Percentiles rank a stretch among this genome's conserved stretches.
Evolutionary conservation across 371 early-diverging fungal species (phyloP).

Genomic region (Blakeslea trispora): DNA sequence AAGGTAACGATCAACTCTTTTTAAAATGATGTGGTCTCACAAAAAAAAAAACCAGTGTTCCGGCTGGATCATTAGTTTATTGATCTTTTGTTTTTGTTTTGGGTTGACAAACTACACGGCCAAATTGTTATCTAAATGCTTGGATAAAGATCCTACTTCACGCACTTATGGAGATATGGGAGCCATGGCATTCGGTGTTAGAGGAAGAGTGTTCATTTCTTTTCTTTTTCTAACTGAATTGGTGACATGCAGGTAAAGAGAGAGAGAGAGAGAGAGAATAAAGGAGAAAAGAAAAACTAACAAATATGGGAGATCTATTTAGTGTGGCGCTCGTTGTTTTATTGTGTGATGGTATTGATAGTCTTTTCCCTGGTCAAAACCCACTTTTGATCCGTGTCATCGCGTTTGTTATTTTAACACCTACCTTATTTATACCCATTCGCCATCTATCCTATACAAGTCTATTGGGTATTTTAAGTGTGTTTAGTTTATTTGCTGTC

Average conservation of each 20-base stretch:
- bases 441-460: slow-evolving; percentile 54
- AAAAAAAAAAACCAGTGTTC: too few relatives aligned
- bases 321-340: slow-evolving; percentile 45
- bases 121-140: slow-evolving; percentile 61
- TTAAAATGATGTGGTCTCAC: too few relatives aligned
- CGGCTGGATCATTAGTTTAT: slow-evolving; percentile 66
- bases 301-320: too few relatives aligned
- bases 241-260: slow-evolving; percentile 54
- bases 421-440: slow-evolving; percentile 51
- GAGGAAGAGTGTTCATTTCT: slow-evolving; percentile 51
- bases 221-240: slow-evolving; percentile 67
- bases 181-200: slow-evolving; percentile 63
- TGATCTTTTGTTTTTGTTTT: slow-evolving; percentile 56
- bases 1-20: too few relatives aligned
- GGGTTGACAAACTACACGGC: slow-evolving; percentile 66
- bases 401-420: slow-evolving; percentile 44
- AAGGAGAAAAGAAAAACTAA: too few relatives aligned
- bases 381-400: slow-evolving; percentile 28
- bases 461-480: slow-evolving; percentile 53
- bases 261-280: background rate
- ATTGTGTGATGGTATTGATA: slow-evolving; percentile 42
- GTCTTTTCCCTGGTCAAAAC: slow-evolving; percentile 36
- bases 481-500: slow-evolving; percentile 41
- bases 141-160: slow-evolving; percentile 51
- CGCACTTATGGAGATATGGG: slow-evolving; percentile 72